Base-by-base conservation (phyloP, 257 asterid species). In the Eucommia ulmoides region DNA sequence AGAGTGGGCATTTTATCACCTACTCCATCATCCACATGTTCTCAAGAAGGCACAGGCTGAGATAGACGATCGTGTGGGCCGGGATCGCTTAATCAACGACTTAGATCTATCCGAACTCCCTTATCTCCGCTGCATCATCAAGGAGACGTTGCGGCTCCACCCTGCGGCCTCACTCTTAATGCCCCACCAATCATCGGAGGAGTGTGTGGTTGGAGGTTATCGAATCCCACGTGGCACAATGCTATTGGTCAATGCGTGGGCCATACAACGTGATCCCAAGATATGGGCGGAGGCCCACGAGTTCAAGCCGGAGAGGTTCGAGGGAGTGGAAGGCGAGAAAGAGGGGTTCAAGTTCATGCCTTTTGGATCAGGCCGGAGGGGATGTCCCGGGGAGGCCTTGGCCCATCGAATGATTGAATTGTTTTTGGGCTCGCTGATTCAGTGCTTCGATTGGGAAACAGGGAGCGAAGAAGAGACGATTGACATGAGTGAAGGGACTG, bases 361-460 rank as follows among this genome's bases (percentile, higher is more conserved):
- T 0, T 86, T 86, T 56, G 94, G 94, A 2, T 59, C 52, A 3
- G 94, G 94, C 0, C 64, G 93, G 59, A 71, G 96, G 51, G 65
- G 82, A 1, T 82, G 96, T 20, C 96, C 94, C 0, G 93, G 94
- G 0, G 87, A 77, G 68, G 76, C 59, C 54, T 55, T 82, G 67
- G 93, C 85, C 1, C 24, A 59, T 46, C 74, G 60, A 1, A 55
- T 77, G 3, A 59, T 82, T 10, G 86, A 80, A 2, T 52, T 82
- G 64, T 74, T 69, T 8, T 42, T 82, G 47, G 86, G 78, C 9
- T 44, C 83, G 33, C 47, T 86, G 55, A 52, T 80, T 50, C 94
- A 86, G 61, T 75, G 88, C 73, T 80, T 86, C 42, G 81, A 86
- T 1, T 86, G 96, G 94, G 59, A 25, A 20, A 68, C n/a, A n/a